phyloP scores from a whole-genome alignment of 2,329 filamentous ascomycete genomes.

The Acrocalymma vagum region DNA sequence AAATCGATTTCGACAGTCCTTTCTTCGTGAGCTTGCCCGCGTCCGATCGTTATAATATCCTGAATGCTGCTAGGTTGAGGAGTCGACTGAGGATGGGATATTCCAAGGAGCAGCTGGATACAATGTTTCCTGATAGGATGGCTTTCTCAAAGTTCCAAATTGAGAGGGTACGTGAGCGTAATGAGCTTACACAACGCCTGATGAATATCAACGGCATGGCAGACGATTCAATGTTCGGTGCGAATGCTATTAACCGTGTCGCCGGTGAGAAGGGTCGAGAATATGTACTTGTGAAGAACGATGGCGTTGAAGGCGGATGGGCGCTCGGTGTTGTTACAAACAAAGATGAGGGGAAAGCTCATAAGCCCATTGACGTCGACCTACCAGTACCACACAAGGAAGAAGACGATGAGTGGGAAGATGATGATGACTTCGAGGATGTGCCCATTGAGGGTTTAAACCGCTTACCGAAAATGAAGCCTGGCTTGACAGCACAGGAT shows the following conservation, averaged over 20 bases:
- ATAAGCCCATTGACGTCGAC: constrained; percentile 94
- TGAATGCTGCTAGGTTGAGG: constrained; percentile 89
- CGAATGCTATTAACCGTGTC: constrained; percentile 70
- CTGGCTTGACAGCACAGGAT: constrained; percentile 35
- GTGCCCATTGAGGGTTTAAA: constrained; percentile 92
- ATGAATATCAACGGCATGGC: constrained; percentile 96
- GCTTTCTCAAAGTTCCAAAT: constrained; percentile 97
- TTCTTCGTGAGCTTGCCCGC: constrained; percentile 94
- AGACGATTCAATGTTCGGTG: constrained; percentile 73
- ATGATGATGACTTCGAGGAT: constrained; percentile 88
- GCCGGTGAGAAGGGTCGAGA: constrained; percentile 89
- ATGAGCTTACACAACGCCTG: constrained; percentile 90
- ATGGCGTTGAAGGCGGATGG: constrained; percentile 94
- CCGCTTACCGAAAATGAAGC: constrained; percentile 71
- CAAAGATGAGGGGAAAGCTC: constrained; percentile 79
- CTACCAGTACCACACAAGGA: constrained; percentile 60
- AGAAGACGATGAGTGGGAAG: constrained; percentile 71
- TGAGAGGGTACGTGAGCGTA: constrained; percentile 89
- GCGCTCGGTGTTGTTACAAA: constrained; percentile 91
- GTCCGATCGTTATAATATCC: constrained; percentile 93
- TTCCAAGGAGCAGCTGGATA: constrained; percentile 93
- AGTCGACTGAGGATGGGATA: constrained; percentile 94
- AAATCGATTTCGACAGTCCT: constrained; percentile 96
- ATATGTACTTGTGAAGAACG: constrained; percentile 96
- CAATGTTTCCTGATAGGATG: constrained; percentile 98